phyloP scores from a whole-genome alignment of 139 green algal species.

The Mychonastes homosphaera region DNA sequence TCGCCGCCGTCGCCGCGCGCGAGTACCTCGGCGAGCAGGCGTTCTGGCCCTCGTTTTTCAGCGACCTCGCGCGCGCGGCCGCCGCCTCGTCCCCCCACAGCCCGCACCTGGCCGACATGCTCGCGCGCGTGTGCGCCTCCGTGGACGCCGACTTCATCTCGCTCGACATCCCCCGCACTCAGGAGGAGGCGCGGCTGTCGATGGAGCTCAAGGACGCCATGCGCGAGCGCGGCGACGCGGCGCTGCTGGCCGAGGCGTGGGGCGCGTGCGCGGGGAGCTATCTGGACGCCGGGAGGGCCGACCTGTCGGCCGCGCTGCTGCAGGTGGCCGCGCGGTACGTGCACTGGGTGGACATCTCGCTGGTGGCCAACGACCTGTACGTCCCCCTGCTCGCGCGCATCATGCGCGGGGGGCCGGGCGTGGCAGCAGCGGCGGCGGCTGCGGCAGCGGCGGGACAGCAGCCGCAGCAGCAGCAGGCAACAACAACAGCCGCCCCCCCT shows the following conservation, averaged over 20 bases:
- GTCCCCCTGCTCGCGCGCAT: neutral
- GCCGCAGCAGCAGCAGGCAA: no score
- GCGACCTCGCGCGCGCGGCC: slow-evolving; percentile 36
- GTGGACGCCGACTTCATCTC: slow-evolving; percentile 89
- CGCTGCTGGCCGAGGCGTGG: slow-evolving; percentile 66
- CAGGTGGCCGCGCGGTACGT: slow-evolving; percentile 63
- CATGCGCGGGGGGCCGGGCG: neutral
- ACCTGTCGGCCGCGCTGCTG: slow-evolving; percentile 56
- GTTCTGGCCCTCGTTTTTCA: slow-evolving; percentile 80
- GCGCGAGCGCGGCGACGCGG: slow-evolving; percentile 65
- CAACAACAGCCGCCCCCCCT: neutral
- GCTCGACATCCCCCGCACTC: slow-evolving; percentile 71
- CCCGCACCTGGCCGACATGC: slow-evolving; percentile 71
- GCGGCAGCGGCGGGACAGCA: neutral
- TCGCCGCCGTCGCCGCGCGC: slow-evolving; percentile 24
- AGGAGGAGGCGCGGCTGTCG: slow-evolving; percentile 56
- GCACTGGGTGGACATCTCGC: slow-evolving; percentile 86
- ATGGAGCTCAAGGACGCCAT: slow-evolving; percentile 94
- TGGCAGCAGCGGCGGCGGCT: neutral
- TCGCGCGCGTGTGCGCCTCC: slow-evolving; percentile 70
- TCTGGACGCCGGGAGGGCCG: slow-evolving; percentile 24
- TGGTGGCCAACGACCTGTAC: slow-evolving; percentile 67
- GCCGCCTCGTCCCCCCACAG: no score
- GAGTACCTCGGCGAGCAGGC: slow-evolving; percentile 81
- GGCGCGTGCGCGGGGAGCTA: slow-evolving; percentile 48